phyloP scores from a whole-genome alignment of 228 moss, liverwort and hornwort genomes.

The Sphagnum fallax region DNA sequence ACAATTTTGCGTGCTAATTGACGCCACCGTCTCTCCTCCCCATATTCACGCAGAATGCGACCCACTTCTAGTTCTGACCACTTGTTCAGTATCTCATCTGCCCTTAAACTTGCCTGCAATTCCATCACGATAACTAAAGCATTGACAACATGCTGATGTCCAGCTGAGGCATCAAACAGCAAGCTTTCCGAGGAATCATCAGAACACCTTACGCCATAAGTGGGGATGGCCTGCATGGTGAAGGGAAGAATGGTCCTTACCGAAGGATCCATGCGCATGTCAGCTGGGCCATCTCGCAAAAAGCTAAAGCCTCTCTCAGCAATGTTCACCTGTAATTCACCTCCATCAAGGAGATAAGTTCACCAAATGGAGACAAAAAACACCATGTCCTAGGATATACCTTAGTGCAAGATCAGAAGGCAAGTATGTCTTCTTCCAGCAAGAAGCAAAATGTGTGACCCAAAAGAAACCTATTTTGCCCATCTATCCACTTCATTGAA shows the following conservation, averaged over 20 bases:
- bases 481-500: no score
- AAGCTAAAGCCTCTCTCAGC: conserved; percentile 96
- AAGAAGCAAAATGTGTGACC: no score
- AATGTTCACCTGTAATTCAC: conserved; percentile 67
- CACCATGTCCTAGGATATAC: no score
- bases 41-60: conserved; percentile 84
- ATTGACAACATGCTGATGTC: background rate
- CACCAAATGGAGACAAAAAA: no score
- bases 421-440: no score
- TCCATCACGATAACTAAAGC: background rate
- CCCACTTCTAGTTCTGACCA: conserved; percentile 91
- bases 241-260: conserved; percentile 22
- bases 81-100: conserved; percentile 82
- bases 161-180: conserved; percentile 7
- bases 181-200: background rate
- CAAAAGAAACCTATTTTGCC: no score
- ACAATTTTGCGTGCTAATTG: conserved; percentile 83
- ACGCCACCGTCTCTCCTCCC: conserved; percentile 93
- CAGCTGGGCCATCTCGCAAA: conserved; percentile 84
- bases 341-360: conserved; percentile 91
- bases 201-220: background rate
- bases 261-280: conserved; percentile 99
- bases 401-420: no score
- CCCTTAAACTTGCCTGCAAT: conserved; percentile 70
- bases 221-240: no score